phyloP scores from a whole-genome alignment of 2,329 filamentous ascomycete species.

The Fusarium sp. region DNA sequence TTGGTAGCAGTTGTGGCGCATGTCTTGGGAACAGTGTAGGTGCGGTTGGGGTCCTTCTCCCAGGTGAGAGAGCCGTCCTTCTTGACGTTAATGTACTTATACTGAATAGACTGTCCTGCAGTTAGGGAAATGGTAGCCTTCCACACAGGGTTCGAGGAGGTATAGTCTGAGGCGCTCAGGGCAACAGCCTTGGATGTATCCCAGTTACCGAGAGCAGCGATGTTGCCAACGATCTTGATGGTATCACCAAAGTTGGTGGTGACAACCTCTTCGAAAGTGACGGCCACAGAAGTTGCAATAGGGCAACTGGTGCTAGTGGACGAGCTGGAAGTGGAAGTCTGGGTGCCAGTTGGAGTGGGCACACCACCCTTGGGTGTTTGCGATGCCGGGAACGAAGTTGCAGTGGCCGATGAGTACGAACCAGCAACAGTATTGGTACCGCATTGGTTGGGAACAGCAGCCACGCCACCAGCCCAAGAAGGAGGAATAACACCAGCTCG shows the following conservation, averaged over 20 bases:
- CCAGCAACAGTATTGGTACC: slow-evolving; percentile 57
- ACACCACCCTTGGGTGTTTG: slow-evolving; percentile 56
- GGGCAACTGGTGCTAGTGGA: slow-evolving; percentile 51
- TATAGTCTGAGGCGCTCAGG: slow-evolving; percentile 69
- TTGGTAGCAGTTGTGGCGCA: slow-evolving; percentile 43
- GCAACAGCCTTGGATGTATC: slow-evolving; percentile 62
- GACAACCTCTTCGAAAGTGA: slow-evolving; percentile 70
- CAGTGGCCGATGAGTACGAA: slow-evolving; percentile 61
- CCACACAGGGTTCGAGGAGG: slow-evolving; percentile 69
- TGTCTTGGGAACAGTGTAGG: slow-evolving; percentile 46
- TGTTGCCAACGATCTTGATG: slow-evolving; percentile 72
- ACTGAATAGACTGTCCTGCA: slow-evolving; percentile 67
- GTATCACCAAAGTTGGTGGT: slow-evolving; percentile 69
- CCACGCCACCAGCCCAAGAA: slow-evolving; percentile 62
- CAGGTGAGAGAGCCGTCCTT: slow-evolving; percentile 65
- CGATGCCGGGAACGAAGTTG: slow-evolving; percentile 59
- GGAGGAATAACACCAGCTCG: slow-evolving; percentile 64
- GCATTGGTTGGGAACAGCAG: slow-evolving; percentile 61
- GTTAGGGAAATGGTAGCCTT: slow-evolving; percentile 62
- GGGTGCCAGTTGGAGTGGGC: slow-evolving; percentile 44
- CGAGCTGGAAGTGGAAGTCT: slow-evolving; percentile 43
- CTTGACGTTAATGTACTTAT: slow-evolving; percentile 74
- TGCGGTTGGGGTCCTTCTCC: slow-evolving; percentile 69
- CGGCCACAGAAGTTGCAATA: slow-evolving; percentile 58
- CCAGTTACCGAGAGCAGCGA: slow-evolving; percentile 71